Percentiles rank a stretch among this genome's conserved stretches.
These are phyloP conservation scores for Corchorus olitorius DNA, from an alignment of 345 rosid species.

Conservation along the genomic window DNA sequence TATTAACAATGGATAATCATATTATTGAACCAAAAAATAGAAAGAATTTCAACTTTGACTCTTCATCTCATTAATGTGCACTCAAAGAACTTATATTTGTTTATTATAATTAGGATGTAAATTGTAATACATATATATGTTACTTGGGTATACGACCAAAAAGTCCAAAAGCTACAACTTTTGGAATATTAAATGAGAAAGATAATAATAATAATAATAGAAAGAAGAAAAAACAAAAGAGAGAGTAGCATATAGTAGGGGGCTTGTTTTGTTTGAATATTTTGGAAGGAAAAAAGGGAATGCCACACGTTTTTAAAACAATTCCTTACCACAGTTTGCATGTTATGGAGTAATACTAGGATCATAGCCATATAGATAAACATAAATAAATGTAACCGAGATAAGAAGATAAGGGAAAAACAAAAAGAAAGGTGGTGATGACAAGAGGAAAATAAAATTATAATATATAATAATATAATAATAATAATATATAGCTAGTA, in stretches of 20 bases:
- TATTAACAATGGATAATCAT: too few species aligned
- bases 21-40: too few species aligned
- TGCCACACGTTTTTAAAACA: constrained; percentile 27
- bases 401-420: neutral
- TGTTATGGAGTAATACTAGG: constrained; percentile 23
- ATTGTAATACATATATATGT: neutral
- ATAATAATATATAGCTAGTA: too few species aligned
- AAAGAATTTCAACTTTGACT: too few species aligned
- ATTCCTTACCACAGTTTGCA: constrained; percentile 28
- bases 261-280: neutral
- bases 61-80: too few species aligned
- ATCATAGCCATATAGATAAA: neutral
- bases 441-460: neutral
- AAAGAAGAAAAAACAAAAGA: neutral
- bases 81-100: too few species aligned
- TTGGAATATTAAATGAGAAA: neutral
- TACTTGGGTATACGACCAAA: neutral
- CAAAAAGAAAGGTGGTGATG: constrained; percentile 16
- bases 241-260: neutral
- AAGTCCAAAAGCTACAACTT: neutral
- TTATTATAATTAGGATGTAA: too few species aligned
- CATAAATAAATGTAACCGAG: neutral
- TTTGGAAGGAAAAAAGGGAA: neutral
- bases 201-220: neutral
- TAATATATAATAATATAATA: too few species aligned